Conservation (phyloP, 1,284 basidiomycete species). For the Trichosporon sp. region DNA sequence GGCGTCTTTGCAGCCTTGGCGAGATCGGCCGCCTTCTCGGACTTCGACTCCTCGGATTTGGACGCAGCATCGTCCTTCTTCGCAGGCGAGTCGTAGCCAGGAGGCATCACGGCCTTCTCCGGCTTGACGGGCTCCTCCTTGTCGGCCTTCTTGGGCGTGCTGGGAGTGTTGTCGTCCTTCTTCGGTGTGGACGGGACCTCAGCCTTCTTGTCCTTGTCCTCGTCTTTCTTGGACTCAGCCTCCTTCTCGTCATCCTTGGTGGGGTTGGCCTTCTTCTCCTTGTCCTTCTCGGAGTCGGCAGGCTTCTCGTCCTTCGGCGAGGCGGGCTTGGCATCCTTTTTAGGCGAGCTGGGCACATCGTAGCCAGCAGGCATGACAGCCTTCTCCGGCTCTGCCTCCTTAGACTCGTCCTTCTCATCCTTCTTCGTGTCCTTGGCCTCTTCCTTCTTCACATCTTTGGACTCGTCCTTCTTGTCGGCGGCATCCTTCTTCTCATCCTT, state of each 20-base stretch:
- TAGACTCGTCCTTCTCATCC: neutral
- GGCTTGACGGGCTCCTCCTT: neutral
- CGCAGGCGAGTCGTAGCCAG: neutral
- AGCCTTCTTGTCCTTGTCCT: neutral
- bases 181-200: neutral
- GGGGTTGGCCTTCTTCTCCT: neutral
- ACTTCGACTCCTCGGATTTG: neutral
- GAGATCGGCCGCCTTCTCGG: neutral
- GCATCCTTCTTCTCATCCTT: neutral
- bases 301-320: neutral
- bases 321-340: neutral
- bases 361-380: neutral
- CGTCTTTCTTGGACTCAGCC: neutral
- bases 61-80: neutral
- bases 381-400: neutral
- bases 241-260: neutral
- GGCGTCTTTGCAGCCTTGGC: neutral
- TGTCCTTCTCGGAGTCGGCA: neutral
- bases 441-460: too few species aligned
- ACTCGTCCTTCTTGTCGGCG: neutral
- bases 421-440: neutral
- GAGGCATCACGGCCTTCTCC: conserved; percentile 1
- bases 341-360: neutral
- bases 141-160: neutral
- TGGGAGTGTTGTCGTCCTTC: too few species aligned